phyloP scores from a whole-genome alignment of 352 stramenopile genomes.

The Globisporangium uncinulatum region DNA sequence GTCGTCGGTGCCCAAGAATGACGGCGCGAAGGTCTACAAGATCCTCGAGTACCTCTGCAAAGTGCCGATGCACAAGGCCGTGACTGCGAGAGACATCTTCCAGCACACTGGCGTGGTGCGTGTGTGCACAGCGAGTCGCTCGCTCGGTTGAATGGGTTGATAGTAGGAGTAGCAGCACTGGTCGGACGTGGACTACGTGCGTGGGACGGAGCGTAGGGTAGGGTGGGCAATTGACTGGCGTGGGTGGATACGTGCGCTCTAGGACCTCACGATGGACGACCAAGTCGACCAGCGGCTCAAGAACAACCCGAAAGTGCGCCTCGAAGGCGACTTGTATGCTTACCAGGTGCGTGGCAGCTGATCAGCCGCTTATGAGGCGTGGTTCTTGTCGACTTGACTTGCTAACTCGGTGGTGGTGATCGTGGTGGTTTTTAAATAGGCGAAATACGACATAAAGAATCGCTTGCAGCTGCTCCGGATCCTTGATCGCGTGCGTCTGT shows the following conservation, averaged over 20 bases:
- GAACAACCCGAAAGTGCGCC: constrained; percentile 83
- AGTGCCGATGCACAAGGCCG: constrained; percentile 72
- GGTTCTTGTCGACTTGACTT: background rate
- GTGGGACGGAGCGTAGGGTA: too few relatives aligned
- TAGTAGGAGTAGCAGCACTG: too few relatives aligned
- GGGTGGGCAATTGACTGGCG: background rate
- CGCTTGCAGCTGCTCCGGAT: constrained; percentile 69
- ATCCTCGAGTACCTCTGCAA: constrained; percentile 83
- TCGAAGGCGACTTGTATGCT: constrained; percentile 70
- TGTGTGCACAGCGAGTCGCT: constrained; percentile 6
- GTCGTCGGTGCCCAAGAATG: constrained; percentile 78
- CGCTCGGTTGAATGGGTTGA: too few relatives aligned
- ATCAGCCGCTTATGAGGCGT: too few relatives aligned
- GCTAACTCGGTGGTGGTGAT: background rate
- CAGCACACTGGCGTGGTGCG: constrained; percentile 80
- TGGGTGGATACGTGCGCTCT: background rate
- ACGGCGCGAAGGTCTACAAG: constrained; percentile 84
- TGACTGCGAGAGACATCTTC: constrained; percentile 66
- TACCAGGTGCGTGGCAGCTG: constrained; percentile 44
- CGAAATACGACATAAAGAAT: constrained; percentile 89
- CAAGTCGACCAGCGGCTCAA: constrained; percentile 81
- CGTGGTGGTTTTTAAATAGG: constrained; percentile 19
- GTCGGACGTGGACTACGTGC: too few relatives aligned
- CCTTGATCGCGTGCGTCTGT: constrained; percentile 51
- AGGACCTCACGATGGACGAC: constrained; percentile 77